A percentile compares a stretch with the other conserved stretches of the same genome.
Evolutionary conservation across 2,329 filamentous ascomycete species (phyloP).

Genomic region (Fusarium fujikuroi): DNA sequence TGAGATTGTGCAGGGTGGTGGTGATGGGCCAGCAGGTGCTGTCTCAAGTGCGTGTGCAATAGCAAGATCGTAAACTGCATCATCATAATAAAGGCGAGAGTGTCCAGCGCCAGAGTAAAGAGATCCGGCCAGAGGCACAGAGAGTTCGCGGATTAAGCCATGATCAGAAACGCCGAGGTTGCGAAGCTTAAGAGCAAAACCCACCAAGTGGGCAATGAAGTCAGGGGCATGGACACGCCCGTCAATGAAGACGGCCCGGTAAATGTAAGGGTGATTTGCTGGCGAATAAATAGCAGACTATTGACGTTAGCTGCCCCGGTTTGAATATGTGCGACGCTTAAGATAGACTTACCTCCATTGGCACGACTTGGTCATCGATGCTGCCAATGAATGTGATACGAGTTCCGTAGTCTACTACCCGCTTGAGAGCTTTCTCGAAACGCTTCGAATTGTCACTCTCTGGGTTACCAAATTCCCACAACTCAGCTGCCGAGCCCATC

Average conservation of each 20-base stretch:
- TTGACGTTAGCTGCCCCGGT: constrained; percentile 43
- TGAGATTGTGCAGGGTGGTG: constrained; percentile 41
- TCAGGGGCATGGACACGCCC: constrained; percentile 91
- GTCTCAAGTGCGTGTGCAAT: constrained; percentile 80
- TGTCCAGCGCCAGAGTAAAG: constrained; percentile 94
- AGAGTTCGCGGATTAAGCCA: constrained; percentile 90
- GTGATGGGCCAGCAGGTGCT: constrained; percentile 60
- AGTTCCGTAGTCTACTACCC: constrained; percentile 80
- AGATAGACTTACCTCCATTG: constrained; percentile 74
- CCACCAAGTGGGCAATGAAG: constrained; percentile 92
- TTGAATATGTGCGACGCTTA: neutral
- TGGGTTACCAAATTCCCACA: constrained; percentile 91
- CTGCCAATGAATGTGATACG: constrained; percentile 90
- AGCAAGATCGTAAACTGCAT: constrained; percentile 83
- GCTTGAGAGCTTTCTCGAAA: constrained; percentile 80
- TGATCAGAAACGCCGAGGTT: constrained; percentile 95
- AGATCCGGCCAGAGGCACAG: constrained; percentile 86
- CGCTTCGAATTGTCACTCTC: constrained; percentile 84
- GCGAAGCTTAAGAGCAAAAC: constrained; percentile 91
- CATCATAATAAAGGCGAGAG: constrained; percentile 91
- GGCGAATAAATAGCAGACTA: constrained; percentile 87
- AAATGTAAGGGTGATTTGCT: constrained; percentile 90
- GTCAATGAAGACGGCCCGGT: constrained; percentile 95
- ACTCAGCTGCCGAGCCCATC: constrained; percentile 89
- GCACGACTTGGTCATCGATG: constrained; percentile 96